A percentile compares a stretch with the other conserved stretches of the same genome.
These are phyloP conservation scores for Leccinum variicolor DNA, from an alignment of 768 basidiomycete species.

Conservation along the genomic window DNA sequence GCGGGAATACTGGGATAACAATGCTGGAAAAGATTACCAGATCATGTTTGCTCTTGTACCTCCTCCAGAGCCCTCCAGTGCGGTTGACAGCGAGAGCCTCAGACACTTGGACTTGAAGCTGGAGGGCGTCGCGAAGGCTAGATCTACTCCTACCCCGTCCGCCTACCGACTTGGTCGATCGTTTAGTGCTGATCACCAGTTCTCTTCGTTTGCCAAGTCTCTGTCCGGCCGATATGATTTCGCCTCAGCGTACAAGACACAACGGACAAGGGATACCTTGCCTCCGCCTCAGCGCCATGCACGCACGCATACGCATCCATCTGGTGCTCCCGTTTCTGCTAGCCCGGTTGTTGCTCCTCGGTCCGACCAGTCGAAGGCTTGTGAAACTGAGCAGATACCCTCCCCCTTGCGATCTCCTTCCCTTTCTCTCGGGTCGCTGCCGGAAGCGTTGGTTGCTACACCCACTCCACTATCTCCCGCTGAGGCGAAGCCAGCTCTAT, in stretches of 20 bases:
- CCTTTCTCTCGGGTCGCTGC: conserved; percentile 25
- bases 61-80: conserved; percentile 25
- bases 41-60: conserved; percentile 52
- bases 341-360: conserved; percentile 38
- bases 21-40: conserved; percentile 72
- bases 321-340: conserved; percentile 37
- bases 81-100: conserved; percentile 43
- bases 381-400: background rate
- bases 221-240: conserved; percentile 60
- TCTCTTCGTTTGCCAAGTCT: conserved; percentile 31
- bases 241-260: conserved; percentile 44
- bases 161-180: conserved; percentile 17
- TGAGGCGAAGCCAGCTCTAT: conserved; percentile 5
- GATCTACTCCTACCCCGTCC: conserved; percentile 17
- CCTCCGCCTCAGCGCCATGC: conserved; percentile 19
- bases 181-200: conserved; percentile 28
- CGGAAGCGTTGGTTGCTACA: conserved; percentile 7
- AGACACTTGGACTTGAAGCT: conserved; percentile 63
- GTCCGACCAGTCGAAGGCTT: conserved; percentile 18
- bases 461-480: conserved; percentile 6
- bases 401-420: background rate
- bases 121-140: conserved; percentile 54
- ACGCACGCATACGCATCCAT: conserved; percentile 50
- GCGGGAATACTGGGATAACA: conserved; percentile 92
- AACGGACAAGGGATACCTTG: conserved; percentile 17